Conservation (phyloP, 2,329 filamentous ascomycete genomes). For the Sordariomycetes sp. region DNA sequence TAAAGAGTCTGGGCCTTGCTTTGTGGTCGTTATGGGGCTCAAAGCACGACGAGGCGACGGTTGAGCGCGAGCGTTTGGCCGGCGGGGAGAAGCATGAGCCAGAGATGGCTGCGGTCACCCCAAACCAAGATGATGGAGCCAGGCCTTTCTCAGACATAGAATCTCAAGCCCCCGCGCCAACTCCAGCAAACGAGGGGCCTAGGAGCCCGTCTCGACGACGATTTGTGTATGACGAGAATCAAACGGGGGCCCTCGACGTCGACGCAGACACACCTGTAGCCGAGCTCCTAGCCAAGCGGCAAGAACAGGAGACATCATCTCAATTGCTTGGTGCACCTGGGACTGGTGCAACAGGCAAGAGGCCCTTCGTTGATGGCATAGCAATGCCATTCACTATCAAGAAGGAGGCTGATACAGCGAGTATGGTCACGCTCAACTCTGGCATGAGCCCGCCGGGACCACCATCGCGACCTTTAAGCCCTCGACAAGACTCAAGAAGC, state of each 20-base stretch:
- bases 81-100: slow-evolving; percentile 32
- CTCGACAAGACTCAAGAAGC: slow-evolving; percentile 3
- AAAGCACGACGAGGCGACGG: slow-evolving; percentile 73
- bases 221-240: slow-evolving; percentile 41
- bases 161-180: slow-evolving; percentile 20
- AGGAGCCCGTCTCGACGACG: slow-evolving; percentile 32
- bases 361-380: slow-evolving; percentile 59
- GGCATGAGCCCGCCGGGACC: slow-evolving; percentile 16
- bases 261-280: slow-evolving; percentile 33
- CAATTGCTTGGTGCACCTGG: slow-evolving; percentile 31
- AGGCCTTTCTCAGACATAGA: slow-evolving; percentile 30
- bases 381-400: slow-evolving; percentile 65
- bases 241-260: slow-evolving; percentile 23
- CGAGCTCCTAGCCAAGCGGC: slow-evolving; percentile 30
- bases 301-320: slow-evolving; percentile 23
- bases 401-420: slow-evolving; percentile 55
- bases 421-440: slow-evolving; percentile 58
- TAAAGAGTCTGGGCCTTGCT: slow-evolving; percentile 65
- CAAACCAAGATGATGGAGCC: slow-evolving; percentile 32
- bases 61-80: slow-evolving; percentile 48
- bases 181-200: slow-evolving; percentile 15
- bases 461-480: slow-evolving; percentile 23
- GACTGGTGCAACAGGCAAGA: slow-evolving; percentile 47
- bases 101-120: slow-evolving; percentile 20
- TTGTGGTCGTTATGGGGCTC: slow-evolving; percentile 85